phyloP scores from a whole-genome alignment of 2,329 filamentous ascomycete genomes.

The Aspergillus brunneoviolaceus region DNA sequence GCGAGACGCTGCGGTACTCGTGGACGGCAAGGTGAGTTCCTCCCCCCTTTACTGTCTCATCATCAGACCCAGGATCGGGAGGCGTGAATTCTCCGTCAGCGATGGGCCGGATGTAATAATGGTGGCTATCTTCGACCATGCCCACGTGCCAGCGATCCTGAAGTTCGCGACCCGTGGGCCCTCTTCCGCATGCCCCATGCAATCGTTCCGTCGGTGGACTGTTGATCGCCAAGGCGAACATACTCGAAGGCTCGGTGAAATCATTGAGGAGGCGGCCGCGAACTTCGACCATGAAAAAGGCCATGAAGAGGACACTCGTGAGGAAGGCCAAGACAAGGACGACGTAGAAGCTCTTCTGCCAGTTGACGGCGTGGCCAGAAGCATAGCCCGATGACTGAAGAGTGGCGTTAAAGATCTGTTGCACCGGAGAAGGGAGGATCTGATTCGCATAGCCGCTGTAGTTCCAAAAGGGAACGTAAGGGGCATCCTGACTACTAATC shows the following conservation, averaged over 20 bases:
- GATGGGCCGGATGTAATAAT: constrained; percentile 51
- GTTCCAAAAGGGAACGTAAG: constrained; percentile 60
- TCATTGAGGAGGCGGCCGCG: constrained; percentile 67
- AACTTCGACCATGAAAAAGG: constrained; percentile 60
- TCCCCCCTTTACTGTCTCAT: background rate
- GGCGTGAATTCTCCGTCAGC: background rate
- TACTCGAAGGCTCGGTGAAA: constrained; percentile 73
- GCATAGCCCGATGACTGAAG: constrained; percentile 68
- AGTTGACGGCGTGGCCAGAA: constrained; percentile 60
- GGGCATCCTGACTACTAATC: constrained; percentile 57
- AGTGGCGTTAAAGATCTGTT: constrained; percentile 63
- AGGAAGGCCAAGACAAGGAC: constrained; percentile 65
- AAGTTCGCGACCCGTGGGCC: constrained; percentile 53
- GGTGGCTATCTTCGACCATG: constrained; percentile 50
- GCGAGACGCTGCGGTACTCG: background rate
- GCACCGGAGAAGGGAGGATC: constrained; percentile 48
- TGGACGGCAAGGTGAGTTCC: background rate
- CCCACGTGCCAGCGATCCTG: constrained; percentile 46
- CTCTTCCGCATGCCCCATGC: constrained; percentile 58
- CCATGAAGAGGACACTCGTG: constrained; percentile 65
- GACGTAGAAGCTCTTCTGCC: constrained; percentile 67
- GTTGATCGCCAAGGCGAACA: constrained; percentile 72
- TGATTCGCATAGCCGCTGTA: constrained; percentile 33
- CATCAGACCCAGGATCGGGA: background rate
- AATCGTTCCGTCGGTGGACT: constrained; percentile 54